Evolutionary conservation across 768 basidiomycete species (phyloP), one percentile per base, ranked within the genome.

Genomic region (Xerocomellus intermedius): DNA sequence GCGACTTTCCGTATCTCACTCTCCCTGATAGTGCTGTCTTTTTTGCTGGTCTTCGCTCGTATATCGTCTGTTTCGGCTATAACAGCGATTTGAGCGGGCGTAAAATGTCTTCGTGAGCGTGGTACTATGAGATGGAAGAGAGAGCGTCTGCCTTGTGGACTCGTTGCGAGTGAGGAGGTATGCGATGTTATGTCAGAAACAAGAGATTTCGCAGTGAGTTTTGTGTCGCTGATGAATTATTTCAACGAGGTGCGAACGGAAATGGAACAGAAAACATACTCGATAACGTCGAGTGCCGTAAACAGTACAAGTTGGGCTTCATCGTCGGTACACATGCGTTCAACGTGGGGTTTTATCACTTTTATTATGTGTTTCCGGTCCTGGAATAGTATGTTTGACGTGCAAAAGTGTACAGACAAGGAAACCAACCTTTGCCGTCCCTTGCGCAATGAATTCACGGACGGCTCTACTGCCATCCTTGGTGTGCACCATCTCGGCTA

Each of bases 401-500:
- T 14, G 39, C 2, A 44, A 19, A 38, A 35, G n/a, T 14, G 37
- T 14, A 32, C 22, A 9, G 14, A 26, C 24, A 12, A 21, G 5
- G 13, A 5, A 21, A 38, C 62, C 68, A 19, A 86, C 89, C 75
- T 97, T 98, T 5, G 94, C 92, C 13, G 80, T 83, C 5, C 92
- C 92, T 42, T 81, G 79, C 0, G 87, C 91, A 36, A 96, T 78
- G 69, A 97, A 90, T 58, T 94, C 87, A 41, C 94, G 84, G 4
- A 90, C 93, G 26, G 82, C 85, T 21, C 90, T 84, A 55, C 91
- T 91, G 19, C 94, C 94, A 62, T 96, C 91, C 65, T 84, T 92
- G 16, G 94, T 98, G 64, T 98, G 94, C 0, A 94, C 91, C 80
- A 96, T 90, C 66, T 97, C 94, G 0, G 94, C 87, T 8, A 96